These are phyloP conservation scores for Podospora didyma DNA, from an alignment of 495 filamentous ascomycete genomes.

Conservation along the genomic window DNA sequence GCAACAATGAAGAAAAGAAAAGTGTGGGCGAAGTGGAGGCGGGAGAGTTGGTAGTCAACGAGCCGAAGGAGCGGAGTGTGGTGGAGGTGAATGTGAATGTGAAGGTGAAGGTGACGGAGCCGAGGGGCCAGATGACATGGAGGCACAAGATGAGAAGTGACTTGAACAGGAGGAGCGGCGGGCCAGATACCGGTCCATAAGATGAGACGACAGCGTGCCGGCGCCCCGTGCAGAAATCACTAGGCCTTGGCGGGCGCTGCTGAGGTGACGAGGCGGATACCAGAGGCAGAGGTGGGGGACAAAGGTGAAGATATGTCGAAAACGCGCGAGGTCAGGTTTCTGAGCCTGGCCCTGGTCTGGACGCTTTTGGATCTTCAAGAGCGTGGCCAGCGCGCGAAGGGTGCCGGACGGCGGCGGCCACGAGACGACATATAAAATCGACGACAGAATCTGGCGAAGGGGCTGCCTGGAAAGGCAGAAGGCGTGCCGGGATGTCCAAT, in stretches of 20 bases:
- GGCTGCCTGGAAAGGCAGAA: background rate
- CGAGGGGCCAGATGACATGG: constrained; percentile 10
- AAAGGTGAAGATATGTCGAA: constrained; percentile 4
- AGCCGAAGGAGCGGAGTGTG: too few relatives aligned
- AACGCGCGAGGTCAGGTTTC: constrained; percentile 3
- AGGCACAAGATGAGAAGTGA: constrained; percentile 7
- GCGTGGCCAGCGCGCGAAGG: constrained; percentile 7
- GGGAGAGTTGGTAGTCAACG: background rate
- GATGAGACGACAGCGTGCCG: constrained; percentile 24
- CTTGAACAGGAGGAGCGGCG: constrained; percentile 7
- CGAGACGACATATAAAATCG: constrained; percentile 9
- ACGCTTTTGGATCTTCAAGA: background rate
- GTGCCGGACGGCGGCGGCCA: constrained; percentile 8
- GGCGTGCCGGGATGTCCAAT: background rate
- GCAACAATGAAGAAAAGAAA: constrained; percentile 2
- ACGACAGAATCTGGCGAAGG: background rate
- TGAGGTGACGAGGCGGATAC: background rate
- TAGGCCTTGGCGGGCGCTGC: background rate
- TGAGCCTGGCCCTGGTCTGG: too few relatives aligned
- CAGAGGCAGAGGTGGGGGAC: background rate
- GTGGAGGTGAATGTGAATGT: background rate
- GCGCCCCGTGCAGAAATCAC: constrained; percentile 16
- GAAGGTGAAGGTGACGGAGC: constrained; percentile 1
- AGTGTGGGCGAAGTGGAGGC: background rate
- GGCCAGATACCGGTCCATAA: constrained; percentile 28